phyloP scores from a whole-genome alignment of 306 rosid genomes.

The Vigna trinervia region DNA sequence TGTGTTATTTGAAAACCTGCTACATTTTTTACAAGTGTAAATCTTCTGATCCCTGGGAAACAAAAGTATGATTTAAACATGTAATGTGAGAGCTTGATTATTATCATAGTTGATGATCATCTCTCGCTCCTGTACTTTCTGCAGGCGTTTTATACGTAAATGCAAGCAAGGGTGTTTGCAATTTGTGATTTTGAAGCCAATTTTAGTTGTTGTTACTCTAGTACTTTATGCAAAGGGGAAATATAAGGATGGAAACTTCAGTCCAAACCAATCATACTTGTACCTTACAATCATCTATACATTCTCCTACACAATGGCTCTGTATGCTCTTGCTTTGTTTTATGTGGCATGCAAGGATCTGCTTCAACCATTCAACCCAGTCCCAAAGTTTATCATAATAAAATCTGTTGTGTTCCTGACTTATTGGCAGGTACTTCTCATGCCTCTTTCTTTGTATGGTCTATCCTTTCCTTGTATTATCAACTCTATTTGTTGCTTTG shows the following conservation, averaged over 20 bases:
- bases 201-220: conserved; percentile 76
- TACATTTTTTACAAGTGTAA: not conserved
- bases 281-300: conserved; percentile 88
- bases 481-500: conserved; percentile 10
- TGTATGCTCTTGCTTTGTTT: conserved; percentile 83
- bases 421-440: conserved; percentile 83
- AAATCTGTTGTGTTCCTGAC: conserved; percentile 93
- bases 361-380: conserved; percentile 91
- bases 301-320: conserved; percentile 85
- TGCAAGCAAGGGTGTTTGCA: conserved; percentile 96
- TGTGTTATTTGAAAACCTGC: not conserved
- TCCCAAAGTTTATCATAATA: conserved; percentile 87
- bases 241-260: conserved; percentile 89
- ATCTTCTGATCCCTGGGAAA: conserved; percentile 20
- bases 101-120: conserved; percentile 36
- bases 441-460: not conserved
- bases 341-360: conserved; percentile 91
- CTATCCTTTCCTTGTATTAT: not conserved
- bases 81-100: conserved; percentile 4
- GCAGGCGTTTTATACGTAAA: conserved; percentile 91
- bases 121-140: conserved; percentile 40
- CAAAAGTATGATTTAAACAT: conserved; percentile 12
- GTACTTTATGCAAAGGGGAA: conserved; percentile 81
- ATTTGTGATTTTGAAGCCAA: conserved; percentile 90
- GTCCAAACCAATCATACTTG: conserved; percentile 81